These are phyloP conservation scores for Ceratobasidium sp. DNA, from an alignment of 1,284 basidiomycete genomes.

Conservation along the genomic window DNA sequence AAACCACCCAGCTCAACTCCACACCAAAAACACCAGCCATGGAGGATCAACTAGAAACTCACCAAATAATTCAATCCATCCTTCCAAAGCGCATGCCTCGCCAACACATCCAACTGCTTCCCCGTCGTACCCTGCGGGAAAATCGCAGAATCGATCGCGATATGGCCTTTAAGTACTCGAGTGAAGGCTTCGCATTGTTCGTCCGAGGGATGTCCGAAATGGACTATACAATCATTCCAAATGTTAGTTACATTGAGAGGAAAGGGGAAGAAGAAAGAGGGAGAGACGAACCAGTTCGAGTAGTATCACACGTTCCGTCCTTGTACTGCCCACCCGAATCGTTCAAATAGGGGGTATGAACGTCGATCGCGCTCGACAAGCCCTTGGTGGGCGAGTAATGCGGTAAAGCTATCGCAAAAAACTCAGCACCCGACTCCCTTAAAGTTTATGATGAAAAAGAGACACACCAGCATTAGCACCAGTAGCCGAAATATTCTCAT, in stretches of 20 bases:
- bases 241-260: background rate
- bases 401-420: constrained; percentile 73
- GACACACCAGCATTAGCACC: constrained; percentile 83
- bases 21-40: too few relatives aligned
- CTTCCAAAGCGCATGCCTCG: constrained; percentile 87
- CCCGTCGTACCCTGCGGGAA: constrained; percentile 93
- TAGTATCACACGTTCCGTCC: constrained; percentile 95
- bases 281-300: constrained; percentile 69
- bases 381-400: constrained; percentile 89
- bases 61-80: constrained; percentile 83
- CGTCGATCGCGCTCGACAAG: constrained; percentile 80
- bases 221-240: constrained; percentile 61
- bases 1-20: too few relatives aligned
- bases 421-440: too few relatives aligned
- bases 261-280: background rate
- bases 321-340: constrained; percentile 92
- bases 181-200: constrained; percentile 94
- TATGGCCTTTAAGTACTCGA: constrained; percentile 95
- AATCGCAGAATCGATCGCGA: constrained; percentile 89
- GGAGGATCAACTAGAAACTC: too few relatives aligned
- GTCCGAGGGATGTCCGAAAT: constrained; percentile 85
- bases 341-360: constrained; percentile 88
- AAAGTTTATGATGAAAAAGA: background rate
- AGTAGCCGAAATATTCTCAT: constrained; percentile 92
- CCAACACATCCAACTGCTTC: constrained; percentile 84